Evolutionary conservation across 352 stramenopile species (phyloP), one percentile per base, ranked within the genome.

Genomic region (Phytophthora idaei): DNA sequence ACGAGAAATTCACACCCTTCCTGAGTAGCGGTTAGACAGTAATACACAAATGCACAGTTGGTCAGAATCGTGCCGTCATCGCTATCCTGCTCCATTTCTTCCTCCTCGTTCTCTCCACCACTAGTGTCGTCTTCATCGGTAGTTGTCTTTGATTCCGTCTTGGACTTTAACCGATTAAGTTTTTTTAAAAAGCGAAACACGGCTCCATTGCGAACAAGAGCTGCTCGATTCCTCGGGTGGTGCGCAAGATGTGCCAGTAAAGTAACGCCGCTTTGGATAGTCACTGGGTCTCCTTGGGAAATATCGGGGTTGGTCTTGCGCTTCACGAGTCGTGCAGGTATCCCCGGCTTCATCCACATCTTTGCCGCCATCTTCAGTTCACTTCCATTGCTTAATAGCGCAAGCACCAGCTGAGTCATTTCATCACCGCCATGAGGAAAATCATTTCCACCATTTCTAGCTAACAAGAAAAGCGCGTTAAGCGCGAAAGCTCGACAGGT

Each of bases 1-100:
- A 90, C 71, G 17, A 94, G 76, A 44, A 85, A 77, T 60, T 94
- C 84, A 31, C 82, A 89, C 0, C 84, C 84, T 50, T 93, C 83
- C 15, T 90, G 74, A 0, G 86, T 87, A 2, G 81, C 69, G 0
- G 82, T 90, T 14, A 94, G 67, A 12, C 76, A 75, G 41, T 89
- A 92, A 42, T 86, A 83, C 34, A 94, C 79, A 45, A 80, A 90
- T 31, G 81, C 79, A 34, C 73, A 90, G 66, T 94, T 94, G 54
- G 83, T 82, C 49, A 89, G 61, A 39, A 81, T 90, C 2, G 78
- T 77, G 17, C 81, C 76, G 27, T 76, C 64, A 32, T 77, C 65
- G 37, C 31, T 62, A 12, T 67, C 51, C 10, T 67, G 61, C 32
- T 77, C 70, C 2, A 60, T 55, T 7, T 71, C 64, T 11, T 64